A percentile compares a stretch with the other conserved stretches of the same genome.
Evolutionary conservation across 768 basidiomycete genomes (phyloP).

Genomic region (Tricholoma bakamatsutake): DNA sequence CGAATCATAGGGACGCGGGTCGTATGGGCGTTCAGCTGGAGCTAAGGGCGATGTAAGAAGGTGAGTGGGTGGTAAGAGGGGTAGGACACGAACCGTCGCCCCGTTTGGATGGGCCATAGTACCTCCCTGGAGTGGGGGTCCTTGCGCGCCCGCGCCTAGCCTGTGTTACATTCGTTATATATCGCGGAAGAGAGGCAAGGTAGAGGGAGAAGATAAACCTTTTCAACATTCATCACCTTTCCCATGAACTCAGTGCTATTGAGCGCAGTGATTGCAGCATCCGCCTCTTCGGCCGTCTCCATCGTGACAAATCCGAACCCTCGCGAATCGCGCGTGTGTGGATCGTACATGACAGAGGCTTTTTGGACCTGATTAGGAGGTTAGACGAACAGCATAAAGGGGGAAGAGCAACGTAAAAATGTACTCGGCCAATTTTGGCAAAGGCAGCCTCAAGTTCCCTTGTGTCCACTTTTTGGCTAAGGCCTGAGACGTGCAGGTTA

Average conservation of each 20-base stretch:
- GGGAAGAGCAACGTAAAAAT: neutral
- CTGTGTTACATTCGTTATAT: conserved; percentile 28
- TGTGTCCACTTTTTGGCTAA: conserved; percentile 60
- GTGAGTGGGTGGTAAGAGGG: neutral
- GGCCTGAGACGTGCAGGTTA: conserved; percentile 57
- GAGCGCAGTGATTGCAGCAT: conserved; percentile 81
- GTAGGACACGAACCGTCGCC: conserved; percentile 44
- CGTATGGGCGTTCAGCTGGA: conserved; percentile 79
- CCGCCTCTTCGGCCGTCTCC: conserved; percentile 77
- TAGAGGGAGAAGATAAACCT: conserved; percentile 34
- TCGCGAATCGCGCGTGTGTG: conserved; percentile 61
- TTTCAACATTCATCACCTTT: conserved; percentile 85
- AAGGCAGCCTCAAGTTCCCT: conserved; percentile 87
- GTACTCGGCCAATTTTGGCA: conserved; percentile 78
- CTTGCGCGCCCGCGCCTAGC: conserved; percentile 87
- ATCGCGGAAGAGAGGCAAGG: neutral
- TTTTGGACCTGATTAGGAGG: conserved; percentile 52
- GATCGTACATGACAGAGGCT: conserved; percentile 68
- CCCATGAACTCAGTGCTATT: conserved; percentile 85
- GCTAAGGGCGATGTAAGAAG: conserved; percentile 1
- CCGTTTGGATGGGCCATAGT: conserved; percentile 90
- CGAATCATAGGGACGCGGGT: conserved; percentile 87
- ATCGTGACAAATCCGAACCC: conserved; percentile 80
- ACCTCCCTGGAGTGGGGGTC: conserved; percentile 90
- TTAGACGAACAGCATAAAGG: neutral